These are phyloP conservation scores for Starmerella stellata DNA, from an alignment of 805 yeast genomes.

Conservation along the genomic window DNA sequence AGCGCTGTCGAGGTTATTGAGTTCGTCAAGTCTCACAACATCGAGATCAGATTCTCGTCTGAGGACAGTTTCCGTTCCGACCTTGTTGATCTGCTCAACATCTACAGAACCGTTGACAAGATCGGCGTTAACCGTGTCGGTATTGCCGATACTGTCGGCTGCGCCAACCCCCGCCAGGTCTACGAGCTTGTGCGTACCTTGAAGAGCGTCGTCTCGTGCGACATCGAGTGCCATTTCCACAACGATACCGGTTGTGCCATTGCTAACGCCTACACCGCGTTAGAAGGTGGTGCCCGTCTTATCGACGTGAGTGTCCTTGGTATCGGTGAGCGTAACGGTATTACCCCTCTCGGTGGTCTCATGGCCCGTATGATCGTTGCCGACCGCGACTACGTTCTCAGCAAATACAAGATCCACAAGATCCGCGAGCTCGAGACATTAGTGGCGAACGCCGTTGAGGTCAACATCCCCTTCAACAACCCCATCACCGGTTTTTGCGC, in stretches of 20 bases:
- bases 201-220: conserved; percentile 85
- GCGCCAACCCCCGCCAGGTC: conserved; percentile 98
- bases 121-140: conserved; percentile 98
- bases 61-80: conserved; percentile 97
- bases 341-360: conserved; percentile 90
- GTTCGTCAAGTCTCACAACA: conserved; percentile 89
- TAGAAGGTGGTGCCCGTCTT: conserved; percentile 91
- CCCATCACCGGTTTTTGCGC: conserved; percentile 99
- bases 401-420: conserved; percentile 89
- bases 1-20: conserved; percentile 92
- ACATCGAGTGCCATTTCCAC: conserved; percentile 97
- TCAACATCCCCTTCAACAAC: conserved; percentile 92
- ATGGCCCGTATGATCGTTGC: conserved; percentile 99
- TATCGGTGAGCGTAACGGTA: conserved; percentile 97
- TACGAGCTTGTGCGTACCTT: conserved; percentile 89
- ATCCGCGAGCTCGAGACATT: conserved; percentile 86
- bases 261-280: conserved; percentile 94
- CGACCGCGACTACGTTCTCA: conserved; percentile 83
- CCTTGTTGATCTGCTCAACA: conserved; percentile 83
- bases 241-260: conserved; percentile 98
- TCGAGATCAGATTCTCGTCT: conserved; percentile 89
- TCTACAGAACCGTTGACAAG: conserved; percentile 89
- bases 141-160: conserved; percentile 97
- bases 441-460: conserved; percentile 95
- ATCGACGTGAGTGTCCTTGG: conserved; percentile 93